These are phyloP conservation scores for Solanum bulbocastanum DNA, from an alignment of 257 asterid genomes.

Conservation along the genomic window DNA sequence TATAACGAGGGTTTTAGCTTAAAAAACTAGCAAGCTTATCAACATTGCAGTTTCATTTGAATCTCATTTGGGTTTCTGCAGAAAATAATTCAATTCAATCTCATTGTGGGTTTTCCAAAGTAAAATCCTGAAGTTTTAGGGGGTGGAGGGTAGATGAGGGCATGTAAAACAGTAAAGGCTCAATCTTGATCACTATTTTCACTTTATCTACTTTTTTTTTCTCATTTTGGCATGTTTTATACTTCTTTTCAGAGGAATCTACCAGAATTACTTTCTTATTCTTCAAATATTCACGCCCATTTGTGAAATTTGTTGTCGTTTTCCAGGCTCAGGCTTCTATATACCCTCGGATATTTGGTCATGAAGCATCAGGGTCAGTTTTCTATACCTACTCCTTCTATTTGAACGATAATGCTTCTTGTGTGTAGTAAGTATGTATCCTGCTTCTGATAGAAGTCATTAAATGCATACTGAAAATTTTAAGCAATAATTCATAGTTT, in stretches of 20 bases:
- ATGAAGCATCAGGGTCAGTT: conserved; percentile 90
- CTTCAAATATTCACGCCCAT: background rate
- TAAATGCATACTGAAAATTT: background rate
- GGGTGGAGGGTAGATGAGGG: background rate
- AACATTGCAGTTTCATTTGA: background rate
- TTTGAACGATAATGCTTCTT: background rate
- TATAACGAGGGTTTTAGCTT: background rate
- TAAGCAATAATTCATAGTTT: background rate
- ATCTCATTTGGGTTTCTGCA: background rate
- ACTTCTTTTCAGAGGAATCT: background rate
- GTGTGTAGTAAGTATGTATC: background rate
- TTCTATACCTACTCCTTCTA: conserved; percentile 7
- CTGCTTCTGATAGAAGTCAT: background rate
- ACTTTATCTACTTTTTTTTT: background rate
- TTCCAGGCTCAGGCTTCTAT: conserved; percentile 58
- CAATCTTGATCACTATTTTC: background rate
- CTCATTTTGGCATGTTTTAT: background rate
- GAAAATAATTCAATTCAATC: background rate
- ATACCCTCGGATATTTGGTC: conserved; percentile 90
- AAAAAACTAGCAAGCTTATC: background rate
- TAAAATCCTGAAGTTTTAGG: background rate
- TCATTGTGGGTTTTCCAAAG: background rate
- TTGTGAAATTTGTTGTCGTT: background rate
- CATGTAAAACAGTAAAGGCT: background rate
- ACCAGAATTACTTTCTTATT: background rate